phyloP scores from a whole-genome alignment of 192 early-diverging fungal species.

The Tieghemiomyces parasiticus region DNA sequence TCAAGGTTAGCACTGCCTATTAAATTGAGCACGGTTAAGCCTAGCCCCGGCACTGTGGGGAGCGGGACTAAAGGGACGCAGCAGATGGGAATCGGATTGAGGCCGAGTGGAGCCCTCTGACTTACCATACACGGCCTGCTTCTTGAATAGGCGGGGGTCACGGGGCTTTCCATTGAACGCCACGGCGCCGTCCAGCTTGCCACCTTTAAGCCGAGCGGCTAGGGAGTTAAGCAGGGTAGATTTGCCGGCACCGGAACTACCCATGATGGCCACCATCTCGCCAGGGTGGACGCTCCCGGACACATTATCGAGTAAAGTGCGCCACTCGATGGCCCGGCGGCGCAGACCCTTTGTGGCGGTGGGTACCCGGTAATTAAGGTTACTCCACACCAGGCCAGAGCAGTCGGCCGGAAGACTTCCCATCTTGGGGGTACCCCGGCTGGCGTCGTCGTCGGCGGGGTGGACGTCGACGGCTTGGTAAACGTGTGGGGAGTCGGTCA shows the following conservation, averaged over 20 bases:
- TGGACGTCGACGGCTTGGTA: too few species aligned
- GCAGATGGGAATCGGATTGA: neutral
- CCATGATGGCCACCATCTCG: conserved; percentile 77
- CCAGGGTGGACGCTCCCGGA: conserved; percentile 59
- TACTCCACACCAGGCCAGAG: neutral
- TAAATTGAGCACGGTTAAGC: neutral
- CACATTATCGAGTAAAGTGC: conserved; percentile 41
- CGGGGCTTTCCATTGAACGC: conserved; percentile 32
- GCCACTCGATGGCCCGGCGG: neutral
- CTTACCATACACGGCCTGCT: conserved; percentile 20
- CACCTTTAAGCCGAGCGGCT: conserved; percentile 45
- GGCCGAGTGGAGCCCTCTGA: neutral
- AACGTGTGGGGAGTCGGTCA: too few species aligned
- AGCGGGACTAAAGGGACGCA: neutral
- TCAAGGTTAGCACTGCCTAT: neutral
- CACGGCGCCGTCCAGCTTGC: conserved; percentile 34
- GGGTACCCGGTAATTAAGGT: neutral
- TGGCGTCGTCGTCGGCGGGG: too few species aligned
- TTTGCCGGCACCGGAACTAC: conserved; percentile 84
- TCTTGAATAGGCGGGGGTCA: conserved; percentile 27
- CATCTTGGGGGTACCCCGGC: too few species aligned
- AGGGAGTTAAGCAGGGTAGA: conserved; percentile 73
- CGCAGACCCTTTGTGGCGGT: neutral
- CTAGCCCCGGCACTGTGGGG: neutral
- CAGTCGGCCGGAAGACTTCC: too few species aligned